phyloP scores from a whole-genome alignment of 208 protist species.

The Acanthamoeba royreba region DNA sequence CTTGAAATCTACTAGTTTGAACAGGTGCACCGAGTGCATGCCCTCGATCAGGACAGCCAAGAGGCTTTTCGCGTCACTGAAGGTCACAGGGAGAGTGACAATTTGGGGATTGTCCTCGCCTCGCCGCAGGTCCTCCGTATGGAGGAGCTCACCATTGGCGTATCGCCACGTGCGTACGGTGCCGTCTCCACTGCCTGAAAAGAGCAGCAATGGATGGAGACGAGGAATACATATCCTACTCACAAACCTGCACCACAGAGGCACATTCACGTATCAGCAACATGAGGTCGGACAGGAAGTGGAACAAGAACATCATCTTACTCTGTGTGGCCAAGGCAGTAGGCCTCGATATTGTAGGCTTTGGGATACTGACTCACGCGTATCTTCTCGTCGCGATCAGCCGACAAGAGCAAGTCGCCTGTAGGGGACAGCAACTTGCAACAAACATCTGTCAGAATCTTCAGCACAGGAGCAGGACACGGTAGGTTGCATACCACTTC shows the following conservation, averaged over 20 bases:
- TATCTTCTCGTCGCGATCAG: conserved; percentile 8
- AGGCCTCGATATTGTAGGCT: not conserved
- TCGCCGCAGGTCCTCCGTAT: not conserved
- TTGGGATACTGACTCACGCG: not conserved
- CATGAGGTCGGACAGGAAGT: not conserved
- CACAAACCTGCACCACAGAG: not conserved
- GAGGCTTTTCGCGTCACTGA: not conserved
- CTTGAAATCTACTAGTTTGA: not conserved
- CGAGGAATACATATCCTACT: not conserved
- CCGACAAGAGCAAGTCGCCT: not conserved
- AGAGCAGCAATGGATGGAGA: not conserved
- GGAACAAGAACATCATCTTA: not conserved
- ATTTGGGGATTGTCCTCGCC: not conserved
- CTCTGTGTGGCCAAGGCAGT: not conserved
- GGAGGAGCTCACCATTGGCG: not conserved
- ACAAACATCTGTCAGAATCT: not conserved
- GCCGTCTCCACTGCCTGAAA: not conserved
- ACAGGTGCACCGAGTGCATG: not conserved
- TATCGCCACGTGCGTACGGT: not conserved
- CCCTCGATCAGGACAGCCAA: not conserved
- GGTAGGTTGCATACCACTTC: not conserved
- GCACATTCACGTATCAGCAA: not conserved
- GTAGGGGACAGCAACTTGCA: not conserved
- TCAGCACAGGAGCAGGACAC: not conserved
- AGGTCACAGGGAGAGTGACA: not conserved